These are phyloP conservation scores for Ceratocystis huliohia DNA, from an alignment of 2,329 filamentous ascomycete species.

Conservation along the genomic window DNA sequence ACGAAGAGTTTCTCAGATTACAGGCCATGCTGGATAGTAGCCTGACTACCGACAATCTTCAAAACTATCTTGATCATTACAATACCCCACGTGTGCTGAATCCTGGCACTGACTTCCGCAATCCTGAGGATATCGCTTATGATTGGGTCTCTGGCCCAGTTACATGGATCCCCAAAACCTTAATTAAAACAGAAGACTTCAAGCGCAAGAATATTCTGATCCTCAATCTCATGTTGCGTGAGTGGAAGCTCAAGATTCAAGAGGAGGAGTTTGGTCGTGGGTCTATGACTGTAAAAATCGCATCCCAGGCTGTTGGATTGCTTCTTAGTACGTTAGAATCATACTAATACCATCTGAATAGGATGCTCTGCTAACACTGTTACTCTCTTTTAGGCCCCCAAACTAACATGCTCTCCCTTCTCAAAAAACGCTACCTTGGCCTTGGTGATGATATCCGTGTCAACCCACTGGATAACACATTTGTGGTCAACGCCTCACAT, in stretches of 20 bases:
- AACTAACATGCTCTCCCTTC: slow-evolving; percentile 24
- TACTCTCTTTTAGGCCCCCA: slow-evolving; percentile 9
- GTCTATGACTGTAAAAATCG: slow-evolving; percentile 30
- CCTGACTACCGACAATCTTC: slow-evolving; percentile 38
- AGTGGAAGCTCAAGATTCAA: slow-evolving; percentile 39
- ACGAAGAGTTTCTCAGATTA: slow-evolving; percentile 33
- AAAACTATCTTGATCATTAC: slow-evolving; percentile 30
- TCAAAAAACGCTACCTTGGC: slow-evolving; percentile 28
- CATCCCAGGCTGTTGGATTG: slow-evolving; percentile 33
- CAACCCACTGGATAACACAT: slow-evolving; percentile 19
- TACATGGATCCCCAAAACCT: slow-evolving; percentile 33
- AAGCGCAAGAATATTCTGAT: slow-evolving; percentile 33
- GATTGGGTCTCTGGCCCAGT: slow-evolving; percentile 33
- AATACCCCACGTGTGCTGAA: slow-evolving; percentile 1
- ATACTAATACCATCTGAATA: not conserved
- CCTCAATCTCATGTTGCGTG: slow-evolving; percentile 34
- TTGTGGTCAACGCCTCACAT: slow-evolving; percentile 19
- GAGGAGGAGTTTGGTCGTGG: slow-evolving; percentile 36
- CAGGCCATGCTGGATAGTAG: slow-evolving; percentile 31
- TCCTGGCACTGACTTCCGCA: slow-evolving; percentile 13
- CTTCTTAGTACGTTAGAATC: slow-evolving; percentile 34
- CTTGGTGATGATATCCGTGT: slow-evolving; percentile 17
- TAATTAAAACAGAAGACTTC: not conserved
- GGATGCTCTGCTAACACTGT: not conserved
- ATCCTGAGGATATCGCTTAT: slow-evolving; percentile 23